These are phyloP conservation scores for Tubosaeta sp. DNA, from an alignment of 768 basidiomycete genomes.

Conservation along the genomic window DNA sequence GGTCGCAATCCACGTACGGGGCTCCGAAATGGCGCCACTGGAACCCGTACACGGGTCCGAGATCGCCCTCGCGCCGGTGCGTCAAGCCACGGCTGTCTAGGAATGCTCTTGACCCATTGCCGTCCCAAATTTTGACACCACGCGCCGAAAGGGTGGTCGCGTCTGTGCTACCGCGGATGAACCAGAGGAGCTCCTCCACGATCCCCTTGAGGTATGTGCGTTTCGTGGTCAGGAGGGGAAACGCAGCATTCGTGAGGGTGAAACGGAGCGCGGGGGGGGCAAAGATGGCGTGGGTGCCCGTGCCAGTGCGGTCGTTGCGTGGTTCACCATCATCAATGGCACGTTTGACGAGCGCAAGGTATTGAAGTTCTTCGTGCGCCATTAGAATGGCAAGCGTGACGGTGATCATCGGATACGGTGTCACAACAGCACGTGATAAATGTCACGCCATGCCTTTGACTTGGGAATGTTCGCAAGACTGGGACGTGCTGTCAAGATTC, in stretches of 20 bases:
- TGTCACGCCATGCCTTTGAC: conserved; percentile 14
- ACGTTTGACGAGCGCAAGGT: conserved; percentile 74
- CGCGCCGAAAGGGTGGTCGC: conserved; percentile 68
- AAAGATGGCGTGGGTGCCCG: conserved; percentile 89
- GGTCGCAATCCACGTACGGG: conserved; percentile 67
- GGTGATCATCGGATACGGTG: conserved; percentile 5
- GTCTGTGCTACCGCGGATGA: conserved; percentile 81
- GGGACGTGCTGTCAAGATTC: conserved; percentile 1
- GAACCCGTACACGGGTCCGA: conserved; percentile 96
- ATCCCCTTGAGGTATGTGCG: conserved; percentile 91
- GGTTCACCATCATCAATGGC: conserved; percentile 73
- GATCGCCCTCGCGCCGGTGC: conserved; percentile 82
- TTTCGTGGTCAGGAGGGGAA: conserved; percentile 94
- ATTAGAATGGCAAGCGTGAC: conserved; percentile 1
- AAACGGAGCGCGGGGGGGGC: conserved; percentile 90
- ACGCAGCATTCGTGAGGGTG: conserved; percentile 65
- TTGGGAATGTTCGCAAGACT: conserved; percentile 9
- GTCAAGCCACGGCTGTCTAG: conserved; percentile 80
- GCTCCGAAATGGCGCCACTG: conserved; percentile 97
- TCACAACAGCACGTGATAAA: conserved; percentile 12
- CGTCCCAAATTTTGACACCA: conserved; percentile 97
- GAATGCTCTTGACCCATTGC: conserved; percentile 87
- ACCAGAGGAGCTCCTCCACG: conserved; percentile 93
- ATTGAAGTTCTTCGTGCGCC: conserved; percentile 82
- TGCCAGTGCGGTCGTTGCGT: conserved; percentile 91